Percentiles rank a stretch among this genome's conserved stretches.
Conservation (phyloP, 2,329 filamentous ascomycete species). For the Sordariomycetes sp. region DNA sequence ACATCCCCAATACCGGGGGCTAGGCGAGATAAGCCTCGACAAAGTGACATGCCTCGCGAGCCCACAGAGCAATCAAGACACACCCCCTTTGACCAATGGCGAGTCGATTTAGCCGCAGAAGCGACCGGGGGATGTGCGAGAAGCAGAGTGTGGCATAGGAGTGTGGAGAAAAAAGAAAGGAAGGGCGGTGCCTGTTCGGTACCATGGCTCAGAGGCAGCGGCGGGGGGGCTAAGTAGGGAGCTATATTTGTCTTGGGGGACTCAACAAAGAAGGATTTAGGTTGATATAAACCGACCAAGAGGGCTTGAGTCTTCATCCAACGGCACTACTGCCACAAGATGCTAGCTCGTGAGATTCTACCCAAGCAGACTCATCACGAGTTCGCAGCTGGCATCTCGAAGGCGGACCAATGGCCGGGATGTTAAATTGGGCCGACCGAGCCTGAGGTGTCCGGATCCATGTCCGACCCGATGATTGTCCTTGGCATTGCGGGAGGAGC, state of each 20-base stretch:
- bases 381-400: neutral
- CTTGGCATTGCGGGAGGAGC: neutral
- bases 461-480: neutral
- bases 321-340: neutral
- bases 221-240: neutral
- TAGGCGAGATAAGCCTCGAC: constrained; percentile 2
- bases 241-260: neutral
- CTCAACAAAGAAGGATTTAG: neutral
- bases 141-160: neutral
- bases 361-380: neutral
- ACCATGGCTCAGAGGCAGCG: neutral
- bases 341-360: neutral
- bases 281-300: neutral
- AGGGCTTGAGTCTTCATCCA: neutral
- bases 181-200: neutral
- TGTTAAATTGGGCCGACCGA: neutral
- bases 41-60: neutral
- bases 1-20: constrained; percentile 4
- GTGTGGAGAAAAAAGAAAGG: neutral
- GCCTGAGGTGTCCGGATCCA: neutral
- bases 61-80: neutral
- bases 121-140: neutral
- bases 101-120: neutral
- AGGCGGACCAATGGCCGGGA: neutral
- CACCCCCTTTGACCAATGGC: neutral